Base-by-base conservation (phyloP, 2,329 filamentous ascomycete species). In the Waltergamsia citrina region DNA sequence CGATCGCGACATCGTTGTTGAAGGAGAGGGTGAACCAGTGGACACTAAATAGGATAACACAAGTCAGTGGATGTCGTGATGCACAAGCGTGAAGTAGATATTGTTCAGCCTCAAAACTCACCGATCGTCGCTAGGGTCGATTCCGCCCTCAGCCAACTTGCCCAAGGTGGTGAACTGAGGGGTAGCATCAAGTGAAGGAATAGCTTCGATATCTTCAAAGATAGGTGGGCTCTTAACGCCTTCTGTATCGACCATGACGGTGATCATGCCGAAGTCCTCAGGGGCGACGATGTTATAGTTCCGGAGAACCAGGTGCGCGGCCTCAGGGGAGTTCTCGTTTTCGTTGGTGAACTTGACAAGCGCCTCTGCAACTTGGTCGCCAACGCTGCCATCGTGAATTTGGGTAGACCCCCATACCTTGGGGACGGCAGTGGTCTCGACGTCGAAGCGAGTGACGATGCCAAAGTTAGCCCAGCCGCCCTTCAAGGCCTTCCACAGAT, bases 401-500 rank as follows among this genome's bases (percentile, higher is more conserved):
- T 32, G n/a, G n/a, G 19, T 21, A 14, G 24, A 24, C 7, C 30
- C 32, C 32, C 32, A 34, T 4, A 34, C 32, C 17, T 32, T 32
- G 22, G 8, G 14, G 12, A 16, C 17, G 15, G 35, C 32, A n/a
- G 38, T 33, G 18, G 35, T 27, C 16, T 23, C 26, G 9, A 41
- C 25, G 29, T 42, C 79, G 38, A 46, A 46, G 20, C 38, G 34
- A 4, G 45, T 48, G 18, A 46, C 40, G 29, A 48, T 34, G 12
- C 43, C 43, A 29, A 43, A 43, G 24, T 45, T 46, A 29, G 29
- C 37, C 20, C 19, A 28, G 4, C 43, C 43, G 23, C 44, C 44
- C 25, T 40, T 39, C 15, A 45, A 35, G 2, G 36, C 42, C 8
- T 15, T 27, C 18, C 15, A 47, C 38, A 41, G 36, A 18, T 41